A percentile compares a stretch with the other conserved stretches of the same genome.
phyloP scores from a whole-genome alignment of 2,329 filamentous ascomycete species.

The Penicillium frequentans region DNA sequence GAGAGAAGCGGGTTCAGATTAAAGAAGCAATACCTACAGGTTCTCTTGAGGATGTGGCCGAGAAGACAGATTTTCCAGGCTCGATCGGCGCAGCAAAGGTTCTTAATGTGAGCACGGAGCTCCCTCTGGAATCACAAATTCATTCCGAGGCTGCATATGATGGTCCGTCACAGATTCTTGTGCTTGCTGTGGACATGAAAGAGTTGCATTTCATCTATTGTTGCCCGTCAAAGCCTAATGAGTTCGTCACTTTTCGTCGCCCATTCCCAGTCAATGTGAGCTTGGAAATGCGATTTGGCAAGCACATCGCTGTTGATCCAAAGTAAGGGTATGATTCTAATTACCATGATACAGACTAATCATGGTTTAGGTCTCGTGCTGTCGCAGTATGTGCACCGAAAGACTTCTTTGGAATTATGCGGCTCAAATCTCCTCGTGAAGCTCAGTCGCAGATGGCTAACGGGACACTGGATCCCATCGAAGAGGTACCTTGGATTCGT shows the following conservation, averaged over 20 bases:
- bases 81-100: conserved; percentile 77
- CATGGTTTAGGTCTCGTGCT: conserved; percentile 48
- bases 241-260: conserved; percentile 63
- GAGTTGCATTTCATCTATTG: conserved; percentile 78
- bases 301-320: conserved; percentile 76
- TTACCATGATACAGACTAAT: conserved; percentile 10
- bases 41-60: conserved; percentile 72
- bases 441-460: conserved; percentile 53
- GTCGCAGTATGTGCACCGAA: conserved; percentile 71
- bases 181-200: conserved; percentile 72
- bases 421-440: conserved; percentile 59
- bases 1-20: conserved; percentile 78
- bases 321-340: conserved; percentile 52
- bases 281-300: conserved; percentile 56
- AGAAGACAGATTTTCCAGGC: conserved; percentile 74
- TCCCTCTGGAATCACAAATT: conserved; percentile 35
- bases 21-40: conserved; percentile 67
- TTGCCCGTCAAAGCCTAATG: conserved; percentile 44
- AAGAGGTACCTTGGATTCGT: conserved; percentile 42
- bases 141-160: conserved; percentile 17
- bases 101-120: conserved; percentile 60
- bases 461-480: conserved; percentile 60
- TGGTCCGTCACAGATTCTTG: conserved; percentile 67
- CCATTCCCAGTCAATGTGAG: conserved; percentile 59
- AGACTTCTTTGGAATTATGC: conserved; percentile 69